Evolutionary conservation across 2,329 filamentous ascomycete species (phyloP), one percentile per base, ranked within the genome.

Genomic region (Sphaerulina musiva): DNA sequence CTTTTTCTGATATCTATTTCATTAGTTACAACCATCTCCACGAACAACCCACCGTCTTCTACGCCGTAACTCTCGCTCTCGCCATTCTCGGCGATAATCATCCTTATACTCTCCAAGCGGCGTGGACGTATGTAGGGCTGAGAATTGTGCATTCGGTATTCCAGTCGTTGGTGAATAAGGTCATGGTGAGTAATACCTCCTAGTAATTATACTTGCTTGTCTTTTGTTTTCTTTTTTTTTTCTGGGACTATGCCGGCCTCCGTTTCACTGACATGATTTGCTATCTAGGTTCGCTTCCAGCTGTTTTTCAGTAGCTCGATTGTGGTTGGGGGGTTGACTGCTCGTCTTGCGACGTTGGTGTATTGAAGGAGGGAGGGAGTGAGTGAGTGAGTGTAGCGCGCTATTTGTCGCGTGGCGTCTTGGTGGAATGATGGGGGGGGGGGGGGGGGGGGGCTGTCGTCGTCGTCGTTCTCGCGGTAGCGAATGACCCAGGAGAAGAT

Each of bases 101-200:
- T 0, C 34, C 23, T 9, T 47, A 53, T 34, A 47, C 51, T 2
- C 23, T 53, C 31, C 46, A 59, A 3, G 60, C 75, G 31, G 73
- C 74, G 2, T 76, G 74, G 74, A 60, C 59, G 0, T 76, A 76
- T 59, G 70, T 75, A 2, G 72, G 68, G 0, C 29, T 71, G 10
- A 61, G 74, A 10, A 60, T 75, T 5, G 46, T 68, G 56, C 74
- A 77, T 57, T 71, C 66, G 48, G 32, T 76, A 31, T 66, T 75
- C 17, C 74, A 76, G 36, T 59, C 60, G 1, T 68, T 65, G 7
- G 64, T 53, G 5, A 76, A 76, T 55, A 60, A 61, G 14, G 67
- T 76, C 45, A 62, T 66, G 66, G 50, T 47, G 34, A 55, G 55
- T 17, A 4, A 6, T 14, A 29, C 26, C 26, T 2, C 4, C 3